Evolutionary conservation across 2,329 filamentous ascomycete genomes (phyloP).

Genomic region (Magnaporthales sp.): DNA sequence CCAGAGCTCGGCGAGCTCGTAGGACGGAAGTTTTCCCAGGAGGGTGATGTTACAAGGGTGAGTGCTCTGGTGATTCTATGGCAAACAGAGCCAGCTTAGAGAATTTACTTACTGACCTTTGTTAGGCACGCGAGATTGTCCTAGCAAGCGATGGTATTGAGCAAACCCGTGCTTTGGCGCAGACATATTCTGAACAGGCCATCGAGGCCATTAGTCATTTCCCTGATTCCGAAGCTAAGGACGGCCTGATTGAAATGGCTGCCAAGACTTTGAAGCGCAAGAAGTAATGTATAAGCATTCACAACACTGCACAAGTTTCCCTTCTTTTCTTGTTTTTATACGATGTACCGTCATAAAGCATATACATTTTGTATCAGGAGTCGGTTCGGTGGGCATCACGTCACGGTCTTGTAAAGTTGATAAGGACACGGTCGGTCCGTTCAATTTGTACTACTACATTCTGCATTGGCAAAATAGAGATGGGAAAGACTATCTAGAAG

Average conservation of each 20-base stretch:
- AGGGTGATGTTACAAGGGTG: slow-evolving; percentile 81
- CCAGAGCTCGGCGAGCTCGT: slow-evolving; percentile 79
- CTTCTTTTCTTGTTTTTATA: background rate
- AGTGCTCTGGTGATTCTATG: slow-evolving; percentile 22
- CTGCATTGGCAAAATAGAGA: background rate
- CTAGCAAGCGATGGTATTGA: slow-evolving; percentile 78
- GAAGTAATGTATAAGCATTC: slow-evolving; percentile 49
- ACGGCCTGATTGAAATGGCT: slow-evolving; percentile 87
- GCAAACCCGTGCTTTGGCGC: slow-evolving; percentile 81
- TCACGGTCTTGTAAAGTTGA: background rate
- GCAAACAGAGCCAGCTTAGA: background rate
- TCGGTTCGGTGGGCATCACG: background rate
- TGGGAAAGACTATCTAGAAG: slow-evolving; percentile 1
- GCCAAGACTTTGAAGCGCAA: slow-evolving; percentile 81
- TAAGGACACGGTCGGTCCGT: background rate
- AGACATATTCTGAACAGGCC: slow-evolving; percentile 84
- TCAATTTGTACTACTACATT: background rate
- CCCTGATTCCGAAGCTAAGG: slow-evolving; percentile 91
- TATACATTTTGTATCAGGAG: background rate
- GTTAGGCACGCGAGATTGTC: slow-evolving; percentile 78
- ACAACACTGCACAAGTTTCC: background rate
- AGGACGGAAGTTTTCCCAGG: slow-evolving; percentile 76
- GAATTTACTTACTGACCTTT: background rate
- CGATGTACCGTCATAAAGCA: background rate
- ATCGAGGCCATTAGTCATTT: slow-evolving; percentile 76